Evolutionary conservation across 2,329 filamentous ascomycete genomes (phyloP).

Genomic region (Diaporthe capsici): DNA sequence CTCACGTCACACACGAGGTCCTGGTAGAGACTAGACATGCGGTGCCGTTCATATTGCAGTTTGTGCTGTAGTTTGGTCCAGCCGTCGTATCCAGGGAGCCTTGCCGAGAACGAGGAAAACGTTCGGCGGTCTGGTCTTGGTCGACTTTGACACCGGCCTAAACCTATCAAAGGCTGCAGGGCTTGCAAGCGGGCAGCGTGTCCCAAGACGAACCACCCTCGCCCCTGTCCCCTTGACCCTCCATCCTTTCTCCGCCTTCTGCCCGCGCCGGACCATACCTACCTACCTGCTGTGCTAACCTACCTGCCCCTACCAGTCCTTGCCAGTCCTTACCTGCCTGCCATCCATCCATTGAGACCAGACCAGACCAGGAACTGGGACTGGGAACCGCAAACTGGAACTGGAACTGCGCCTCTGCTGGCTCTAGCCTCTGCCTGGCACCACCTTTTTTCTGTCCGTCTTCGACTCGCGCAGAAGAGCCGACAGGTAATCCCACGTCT

Average conservation of each 20-base stretch:
- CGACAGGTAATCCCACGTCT: conserved; percentile 31
- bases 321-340: not conserved
- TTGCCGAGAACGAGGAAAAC: conserved; percentile 34
- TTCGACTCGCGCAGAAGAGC: conserved; percentile 37
- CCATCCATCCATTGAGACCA: conserved; percentile 25
- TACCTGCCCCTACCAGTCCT: conserved; percentile 14
- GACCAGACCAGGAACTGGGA: conserved; percentile 22
- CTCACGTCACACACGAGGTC: not conserved
- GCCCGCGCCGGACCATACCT: conserved; percentile 15
- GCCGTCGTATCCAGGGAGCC: conserved; percentile 34
- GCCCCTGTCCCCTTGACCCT: conserved; percentile 31
- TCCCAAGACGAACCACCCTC: conserved; percentile 34
- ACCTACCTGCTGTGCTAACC: not conserved
- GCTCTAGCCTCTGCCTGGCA: conserved; percentile 39
- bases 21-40: not conserved
- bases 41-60: conserved; percentile 2
- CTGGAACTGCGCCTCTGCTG: conserved; percentile 34
- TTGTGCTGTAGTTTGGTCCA: conserved; percentile 12
- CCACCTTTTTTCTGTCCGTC: conserved; percentile 41
- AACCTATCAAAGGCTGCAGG: conserved; percentile 37
- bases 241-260: conserved; percentile 39
- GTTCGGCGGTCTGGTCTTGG: conserved; percentile 36
- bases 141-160: conserved; percentile 29
- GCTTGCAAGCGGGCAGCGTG: conserved; percentile 35
- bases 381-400: conserved; percentile 29